Conservation (phyloP, 2,329 filamentous ascomycete genomes). For the Nothophoma quercina region DNA sequence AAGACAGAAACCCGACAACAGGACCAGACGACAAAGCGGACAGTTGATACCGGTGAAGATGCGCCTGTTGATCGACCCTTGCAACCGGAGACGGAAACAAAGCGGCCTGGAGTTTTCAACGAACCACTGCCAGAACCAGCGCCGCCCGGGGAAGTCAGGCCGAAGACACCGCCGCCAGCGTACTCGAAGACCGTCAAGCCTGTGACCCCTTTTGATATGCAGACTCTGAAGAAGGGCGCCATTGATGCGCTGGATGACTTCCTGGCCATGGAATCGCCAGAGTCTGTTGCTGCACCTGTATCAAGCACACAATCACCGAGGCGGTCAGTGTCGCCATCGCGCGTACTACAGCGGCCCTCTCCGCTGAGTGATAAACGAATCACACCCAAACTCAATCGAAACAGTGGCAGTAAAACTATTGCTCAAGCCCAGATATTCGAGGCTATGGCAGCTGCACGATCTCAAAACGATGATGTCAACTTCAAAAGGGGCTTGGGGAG, state of each 20-base stretch:
- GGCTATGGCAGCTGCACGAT: constrained; percentile 29
- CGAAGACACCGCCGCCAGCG: constrained; percentile 35
- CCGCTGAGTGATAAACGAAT: constrained; percentile 23
- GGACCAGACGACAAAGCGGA: constrained; percentile 43
- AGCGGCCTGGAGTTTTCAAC: constrained; percentile 25
- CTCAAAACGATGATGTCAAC: constrained; percentile 2
- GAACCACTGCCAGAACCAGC: not conserved
- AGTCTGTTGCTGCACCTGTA: not conserved
- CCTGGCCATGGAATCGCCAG: not conserved
- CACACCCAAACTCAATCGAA: constrained; percentile 35
- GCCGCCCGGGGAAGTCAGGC: not conserved
- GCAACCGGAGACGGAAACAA: constrained; percentile 23
- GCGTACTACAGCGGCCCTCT: not conserved
- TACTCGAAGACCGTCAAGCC: constrained; percentile 18
- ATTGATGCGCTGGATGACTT: not conserved
- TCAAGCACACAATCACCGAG: not conserved
- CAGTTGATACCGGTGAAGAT: constrained; percentile 33
- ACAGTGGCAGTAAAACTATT: constrained; percentile 35
- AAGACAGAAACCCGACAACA: constrained; percentile 32
- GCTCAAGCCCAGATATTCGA: constrained; percentile 44
- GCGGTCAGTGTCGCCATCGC: not conserved
- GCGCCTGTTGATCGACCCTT: constrained; percentile 37
- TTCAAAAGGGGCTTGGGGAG: not conserved
- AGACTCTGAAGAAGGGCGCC: not conserved
- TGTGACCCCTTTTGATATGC: not conserved